These are phyloP conservation scores for Daldinia sp. DNA, from an alignment of 2,329 filamentous ascomycete genomes.

Conservation along the genomic window DNA sequence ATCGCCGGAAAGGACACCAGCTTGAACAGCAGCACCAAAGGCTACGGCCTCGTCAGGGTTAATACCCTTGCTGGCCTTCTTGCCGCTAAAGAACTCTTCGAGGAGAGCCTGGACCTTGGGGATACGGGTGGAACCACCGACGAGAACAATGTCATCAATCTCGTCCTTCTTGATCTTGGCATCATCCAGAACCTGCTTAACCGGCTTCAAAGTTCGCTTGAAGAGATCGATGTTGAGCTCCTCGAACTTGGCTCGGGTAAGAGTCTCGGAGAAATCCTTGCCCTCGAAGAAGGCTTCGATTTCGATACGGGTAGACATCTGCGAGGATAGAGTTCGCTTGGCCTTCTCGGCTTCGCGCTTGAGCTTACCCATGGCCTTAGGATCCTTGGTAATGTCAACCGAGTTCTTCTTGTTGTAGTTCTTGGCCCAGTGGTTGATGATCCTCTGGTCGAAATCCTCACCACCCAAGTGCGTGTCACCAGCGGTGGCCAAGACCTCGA, in stretches of 20 bases:
- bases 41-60: slow-evolving; percentile 99
- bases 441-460: slow-evolving; percentile 98
- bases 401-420: slow-evolving; percentile 98
- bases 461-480: slow-evolving; percentile 98
- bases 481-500: slow-evolving; percentile 93
- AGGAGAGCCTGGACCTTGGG: slow-evolving; percentile 96
- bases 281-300: slow-evolving; percentile 98
- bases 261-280: slow-evolving; percentile 97
- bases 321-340: slow-evolving; percentile 96
- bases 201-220: slow-evolving; percentile 99
- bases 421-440: slow-evolving; percentile 97
- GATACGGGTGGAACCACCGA: slow-evolving; percentile 99
- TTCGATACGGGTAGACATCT: slow-evolving; percentile 93
- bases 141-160: slow-evolving; percentile 95
- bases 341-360: slow-evolving; percentile 99
- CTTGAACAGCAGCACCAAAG: slow-evolving; percentile 97
- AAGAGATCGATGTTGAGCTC: slow-evolving; percentile 99
- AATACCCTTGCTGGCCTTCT: slow-evolving; percentile 99
- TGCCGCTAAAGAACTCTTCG: slow-evolving; percentile 94
- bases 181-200: slow-evolving; percentile 98
- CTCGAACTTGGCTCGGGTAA: slow-evolving; percentile 99
- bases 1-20: slow-evolving; percentile 92
- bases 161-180: slow-evolving; percentile 97
- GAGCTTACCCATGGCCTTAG: slow-evolving; percentile 98
- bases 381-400: slow-evolving; percentile 92